Evolutionary conservation across 2,329 filamentous ascomycete species (phyloP), one percentile per base, ranked within the genome.

Genomic region (Paecilomyces sp.): DNA sequence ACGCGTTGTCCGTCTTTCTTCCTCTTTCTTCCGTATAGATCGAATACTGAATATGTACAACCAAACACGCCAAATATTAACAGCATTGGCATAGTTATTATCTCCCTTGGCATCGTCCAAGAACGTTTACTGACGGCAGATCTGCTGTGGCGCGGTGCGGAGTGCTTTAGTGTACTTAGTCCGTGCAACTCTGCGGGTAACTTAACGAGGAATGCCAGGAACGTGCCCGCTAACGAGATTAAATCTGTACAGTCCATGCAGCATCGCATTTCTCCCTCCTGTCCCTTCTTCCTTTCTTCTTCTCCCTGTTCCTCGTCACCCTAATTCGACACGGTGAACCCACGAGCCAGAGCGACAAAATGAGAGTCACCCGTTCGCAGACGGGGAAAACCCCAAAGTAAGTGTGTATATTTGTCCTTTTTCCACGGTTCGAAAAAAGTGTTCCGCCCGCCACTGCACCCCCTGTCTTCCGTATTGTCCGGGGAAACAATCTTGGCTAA

Each of bases 371-470:
- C 57, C 78, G 80, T 60, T 82, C 79, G 52, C 79, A 82, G 70
- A 77, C 79, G 64, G 79, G 79, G 64, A 80, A 78, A 68, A 80
- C 79, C 61, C 79, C 80, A 63, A 80, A 72, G 80, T 82, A 76
- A 70, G 76, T 74, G 59, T 28, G 25, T 28, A 28, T 57, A 58
- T 66, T 58, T 58, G 30, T 47, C 36, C 55, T 61, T 57, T 56
- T 36, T 60, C 54, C 60, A 63, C 57, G 57, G 55, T 58, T 33
- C 31, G 36, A 41, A n/a, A 41, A 47, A 15, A 47, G 41, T 47
- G 41, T 18, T 18, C 58, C 60, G 60, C 58, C 60, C 57, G n/a
- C 50, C 55, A 30, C 41, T 61, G 54, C 30, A 55, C 54, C 54
- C 58, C 30, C 51, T 25, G 13, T 53, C 22, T 24, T 53, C 41